These are phyloP conservation scores for Vicia faba DNA, from an alignment of 306 rosid genomes.

Conservation along the genomic window DNA sequence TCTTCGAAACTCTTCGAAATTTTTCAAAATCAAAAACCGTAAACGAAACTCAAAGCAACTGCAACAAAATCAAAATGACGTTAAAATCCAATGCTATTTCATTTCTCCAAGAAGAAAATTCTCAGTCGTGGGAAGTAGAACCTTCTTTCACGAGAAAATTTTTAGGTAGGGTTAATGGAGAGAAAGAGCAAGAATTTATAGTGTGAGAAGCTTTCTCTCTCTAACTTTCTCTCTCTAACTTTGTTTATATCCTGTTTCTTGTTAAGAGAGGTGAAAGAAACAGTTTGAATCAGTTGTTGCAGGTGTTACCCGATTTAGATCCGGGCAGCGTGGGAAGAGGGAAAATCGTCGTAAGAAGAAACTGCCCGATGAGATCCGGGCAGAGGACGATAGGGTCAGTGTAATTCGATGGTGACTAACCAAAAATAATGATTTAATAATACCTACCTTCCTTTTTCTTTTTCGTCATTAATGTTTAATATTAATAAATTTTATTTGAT, in stretches of 20 bases:
- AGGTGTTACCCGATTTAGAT: conserved; percentile 32
- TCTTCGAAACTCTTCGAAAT: not conserved
- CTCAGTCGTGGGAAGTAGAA: not conserved
- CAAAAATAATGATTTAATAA: not conserved
- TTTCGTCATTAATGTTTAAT: not conserved
- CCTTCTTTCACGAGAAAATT: conserved; percentile 30
- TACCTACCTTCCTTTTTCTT: not conserved
- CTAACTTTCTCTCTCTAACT: conserved; percentile 8
- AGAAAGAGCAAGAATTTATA: conserved; percentile 41
- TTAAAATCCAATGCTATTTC: too few species aligned
- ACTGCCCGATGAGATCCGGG: conserved; percentile 39
- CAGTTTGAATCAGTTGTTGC: conserved; percentile 33
- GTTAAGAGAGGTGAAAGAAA: conserved; percentile 2
- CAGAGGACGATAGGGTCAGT: not conserved
- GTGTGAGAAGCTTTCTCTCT: not conserved
- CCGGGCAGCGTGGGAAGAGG: not conserved
- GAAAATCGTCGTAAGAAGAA: not conserved
- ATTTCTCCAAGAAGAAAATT: too few species aligned
- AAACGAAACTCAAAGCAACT: conserved; percentile 1
- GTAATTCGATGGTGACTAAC: conserved; percentile 26
- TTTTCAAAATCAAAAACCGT: conserved; percentile 10
- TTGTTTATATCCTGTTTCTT: not conserved
- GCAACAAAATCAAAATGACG: not conserved
- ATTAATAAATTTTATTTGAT: too few species aligned
- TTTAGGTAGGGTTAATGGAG: not conserved